These are phyloP conservation scores for Mangifera indica DNA, from an alignment of 345 rosid genomes.

Conservation along the genomic window DNA sequence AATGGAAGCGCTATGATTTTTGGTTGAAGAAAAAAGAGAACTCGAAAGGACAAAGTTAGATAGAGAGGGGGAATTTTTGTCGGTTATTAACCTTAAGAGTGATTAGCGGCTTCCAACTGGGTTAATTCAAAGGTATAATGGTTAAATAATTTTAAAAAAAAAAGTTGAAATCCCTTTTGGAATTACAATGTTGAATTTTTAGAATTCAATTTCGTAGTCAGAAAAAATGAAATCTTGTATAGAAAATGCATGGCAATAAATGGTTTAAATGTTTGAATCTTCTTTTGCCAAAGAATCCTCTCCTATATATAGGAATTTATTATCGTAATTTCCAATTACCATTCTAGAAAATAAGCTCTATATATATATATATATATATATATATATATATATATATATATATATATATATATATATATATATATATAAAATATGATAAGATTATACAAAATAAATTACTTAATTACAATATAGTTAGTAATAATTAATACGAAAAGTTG, in stretches of 20 bases:
- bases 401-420: too few species aligned
- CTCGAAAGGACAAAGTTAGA: conserved; percentile 21
- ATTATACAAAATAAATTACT: too few species aligned
- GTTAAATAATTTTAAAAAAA: neutral
- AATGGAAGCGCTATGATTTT: neutral
- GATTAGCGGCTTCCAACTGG: conserved; percentile 22
- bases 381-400: too few species aligned
- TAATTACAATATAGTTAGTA: neutral
- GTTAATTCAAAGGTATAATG: neutral
- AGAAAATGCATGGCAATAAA: neutral
- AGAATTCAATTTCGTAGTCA: neutral
- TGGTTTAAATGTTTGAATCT: neutral
- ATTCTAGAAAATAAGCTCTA: too few species aligned
- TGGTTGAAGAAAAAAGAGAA: conserved; percentile 2
- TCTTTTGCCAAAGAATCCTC: neutral
- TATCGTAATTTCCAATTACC: too few species aligned
- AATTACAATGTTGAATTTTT: neutral
- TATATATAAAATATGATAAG: too few species aligned
- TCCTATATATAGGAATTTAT: too few species aligned
- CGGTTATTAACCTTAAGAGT: conserved; percentile 24
- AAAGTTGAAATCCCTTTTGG: too few species aligned
- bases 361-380: too few species aligned
- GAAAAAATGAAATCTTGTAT: neutral
- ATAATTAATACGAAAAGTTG: conserved; percentile 9
- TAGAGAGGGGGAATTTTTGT: conserved; percentile 13